Evolutionary conservation across 1,284 basidiomycete species (phyloP).

Genomic region (Leccinum cinnamomeum): DNA sequence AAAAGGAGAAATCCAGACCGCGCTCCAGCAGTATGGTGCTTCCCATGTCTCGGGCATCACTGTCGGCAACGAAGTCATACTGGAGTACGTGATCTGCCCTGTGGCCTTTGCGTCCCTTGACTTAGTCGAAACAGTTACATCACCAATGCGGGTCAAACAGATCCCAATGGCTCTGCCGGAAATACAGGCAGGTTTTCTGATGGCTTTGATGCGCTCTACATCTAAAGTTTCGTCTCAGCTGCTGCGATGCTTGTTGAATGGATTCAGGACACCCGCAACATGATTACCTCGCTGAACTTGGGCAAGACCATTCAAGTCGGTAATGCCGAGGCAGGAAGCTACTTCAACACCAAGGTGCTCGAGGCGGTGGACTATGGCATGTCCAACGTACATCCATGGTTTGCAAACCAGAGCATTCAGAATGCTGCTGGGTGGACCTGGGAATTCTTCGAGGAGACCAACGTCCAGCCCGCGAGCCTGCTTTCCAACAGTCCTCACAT

Average conservation of each 20-base stretch:
- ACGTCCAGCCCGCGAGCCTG: constrained; percentile 25
- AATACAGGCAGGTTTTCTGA: constrained; percentile 46
- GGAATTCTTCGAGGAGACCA: constrained; percentile 33
- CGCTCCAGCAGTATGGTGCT: constrained; percentile 77
- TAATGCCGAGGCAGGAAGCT: constrained; percentile 87
- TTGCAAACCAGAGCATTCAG: constrained; percentile 69
- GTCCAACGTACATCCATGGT: constrained; percentile 86
- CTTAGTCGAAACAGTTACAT: constrained; percentile 48
- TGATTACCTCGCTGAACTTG: constrained; percentile 55
- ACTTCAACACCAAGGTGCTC: constrained; percentile 76
- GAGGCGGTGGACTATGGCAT: constrained; percentile 72
- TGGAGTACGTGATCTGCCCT: constrained; percentile 53
- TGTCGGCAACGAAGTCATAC: constrained; percentile 82
- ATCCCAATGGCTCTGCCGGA: constrained; percentile 56
- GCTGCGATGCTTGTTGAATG: constrained; percentile 55
- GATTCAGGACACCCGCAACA: constrained; percentile 63
- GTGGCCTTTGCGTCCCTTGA: neutral
- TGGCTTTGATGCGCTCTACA: neutral
- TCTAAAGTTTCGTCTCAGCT: constrained; percentile 19
- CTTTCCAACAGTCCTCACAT: constrained; percentile 37
- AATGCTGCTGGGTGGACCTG: constrained; percentile 48
- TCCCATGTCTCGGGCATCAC: constrained; percentile 80
- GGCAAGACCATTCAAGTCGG: constrained; percentile 70
- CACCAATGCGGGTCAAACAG: constrained; percentile 39
- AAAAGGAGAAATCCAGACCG: constrained; percentile 61